phyloP scores from a whole-genome alignment of 768 basidiomycete genomes.

The Coprinellus micaceus region DNA sequence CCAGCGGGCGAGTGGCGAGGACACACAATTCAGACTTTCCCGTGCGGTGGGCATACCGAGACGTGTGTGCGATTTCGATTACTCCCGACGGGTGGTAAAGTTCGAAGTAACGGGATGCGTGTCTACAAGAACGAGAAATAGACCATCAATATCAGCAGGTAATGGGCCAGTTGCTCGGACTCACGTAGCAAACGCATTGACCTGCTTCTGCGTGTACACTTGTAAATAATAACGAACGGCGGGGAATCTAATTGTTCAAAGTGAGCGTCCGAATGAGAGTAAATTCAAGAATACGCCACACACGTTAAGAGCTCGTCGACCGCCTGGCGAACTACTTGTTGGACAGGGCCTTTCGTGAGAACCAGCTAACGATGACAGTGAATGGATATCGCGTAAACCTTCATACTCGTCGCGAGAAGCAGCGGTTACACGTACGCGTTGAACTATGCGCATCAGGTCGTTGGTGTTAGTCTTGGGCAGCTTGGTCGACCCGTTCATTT shows the following conservation, averaged over 20 bases:
- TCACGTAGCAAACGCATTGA: slow-evolving; percentile 91
- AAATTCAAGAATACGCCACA: slow-evolving; percentile 31
- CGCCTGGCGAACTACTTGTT: slow-evolving; percentile 61
- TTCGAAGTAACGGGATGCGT: slow-evolving; percentile 86
- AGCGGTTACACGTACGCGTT: slow-evolving; percentile 56
- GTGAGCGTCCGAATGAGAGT: slow-evolving; percentile 10
- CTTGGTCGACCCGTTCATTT: slow-evolving; percentile 77
- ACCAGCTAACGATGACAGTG: slow-evolving; percentile 48
- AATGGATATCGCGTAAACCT: slow-evolving; percentile 21
- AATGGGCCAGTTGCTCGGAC: slow-evolving; percentile 31
- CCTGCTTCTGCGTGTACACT: slow-evolving; percentile 74
- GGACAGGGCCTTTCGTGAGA: slow-evolving; percentile 48
- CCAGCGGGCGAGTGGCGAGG: slow-evolving; percentile 70
- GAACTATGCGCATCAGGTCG: slow-evolving; percentile 67
- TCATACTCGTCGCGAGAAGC: slow-evolving; percentile 11
- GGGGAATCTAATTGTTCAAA: slow-evolving; percentile 48
- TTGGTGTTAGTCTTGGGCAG: slow-evolving; percentile 72
- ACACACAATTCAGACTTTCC: slow-evolving; percentile 90
- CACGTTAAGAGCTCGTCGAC: slow-evolving; percentile 78
- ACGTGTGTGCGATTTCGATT: slow-evolving; percentile 87
- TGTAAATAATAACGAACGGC: slow-evolving; percentile 77
- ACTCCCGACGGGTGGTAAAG: slow-evolving; percentile 78
- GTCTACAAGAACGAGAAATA: slow-evolving; percentile 41
- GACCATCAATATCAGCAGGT: slow-evolving; percentile 21
- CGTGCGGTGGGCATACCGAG: slow-evolving; percentile 80